Percentiles rank a stretch among this genome's conserved stretches.
These are phyloP conservation scores for Penicillium robsamsonii DNA, from an alignment of 495 filamentous ascomycete species.

Conservation along the genomic window DNA sequence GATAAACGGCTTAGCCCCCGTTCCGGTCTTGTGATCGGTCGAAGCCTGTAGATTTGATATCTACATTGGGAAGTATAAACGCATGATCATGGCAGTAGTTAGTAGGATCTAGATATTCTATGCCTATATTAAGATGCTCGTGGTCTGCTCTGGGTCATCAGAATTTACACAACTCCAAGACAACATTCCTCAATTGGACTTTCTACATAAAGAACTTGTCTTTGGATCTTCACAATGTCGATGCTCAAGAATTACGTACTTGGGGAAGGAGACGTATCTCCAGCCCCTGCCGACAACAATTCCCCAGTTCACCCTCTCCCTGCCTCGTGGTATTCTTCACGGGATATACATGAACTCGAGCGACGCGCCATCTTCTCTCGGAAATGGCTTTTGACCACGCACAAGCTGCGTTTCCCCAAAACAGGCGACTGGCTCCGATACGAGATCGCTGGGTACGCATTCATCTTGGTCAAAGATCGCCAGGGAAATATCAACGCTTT, in stretches of 20 bases:
- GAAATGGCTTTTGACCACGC: constrained; percentile 55
- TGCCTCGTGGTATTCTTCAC: constrained; percentile 49
- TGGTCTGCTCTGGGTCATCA: neutral
- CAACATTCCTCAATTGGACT: neutral
- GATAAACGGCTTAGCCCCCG: constrained; percentile 8
- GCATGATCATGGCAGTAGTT: neutral
- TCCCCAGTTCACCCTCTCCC: constrained; percentile 39
- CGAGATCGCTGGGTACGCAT: constrained; percentile 47
- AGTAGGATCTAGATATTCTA: neutral
- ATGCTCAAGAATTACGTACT: constrained; percentile 28
- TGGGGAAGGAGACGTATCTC: constrained; percentile 8
- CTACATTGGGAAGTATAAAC: constrained; percentile 8
- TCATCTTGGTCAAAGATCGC: constrained; percentile 50
- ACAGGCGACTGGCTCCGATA: constrained; percentile 51
- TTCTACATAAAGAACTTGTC: neutral
- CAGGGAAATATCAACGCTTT: constrained; percentile 54
- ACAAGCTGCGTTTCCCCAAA: constrained; percentile 44
- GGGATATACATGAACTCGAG: constrained; percentile 53
- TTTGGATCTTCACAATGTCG: constrained; percentile 1
- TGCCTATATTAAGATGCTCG: neutral
- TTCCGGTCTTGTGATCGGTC: constrained; percentile 31
- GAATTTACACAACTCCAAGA: neutral
- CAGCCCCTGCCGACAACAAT: constrained; percentile 1
- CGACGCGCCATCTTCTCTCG: constrained; percentile 52
- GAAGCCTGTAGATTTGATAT: neutral